Percentiles rank a stretch among this genome's conserved stretches.
Evolutionary conservation across 1,284 basidiomycete species (phyloP).

Genomic region (Leccinum subrobustum): DNA sequence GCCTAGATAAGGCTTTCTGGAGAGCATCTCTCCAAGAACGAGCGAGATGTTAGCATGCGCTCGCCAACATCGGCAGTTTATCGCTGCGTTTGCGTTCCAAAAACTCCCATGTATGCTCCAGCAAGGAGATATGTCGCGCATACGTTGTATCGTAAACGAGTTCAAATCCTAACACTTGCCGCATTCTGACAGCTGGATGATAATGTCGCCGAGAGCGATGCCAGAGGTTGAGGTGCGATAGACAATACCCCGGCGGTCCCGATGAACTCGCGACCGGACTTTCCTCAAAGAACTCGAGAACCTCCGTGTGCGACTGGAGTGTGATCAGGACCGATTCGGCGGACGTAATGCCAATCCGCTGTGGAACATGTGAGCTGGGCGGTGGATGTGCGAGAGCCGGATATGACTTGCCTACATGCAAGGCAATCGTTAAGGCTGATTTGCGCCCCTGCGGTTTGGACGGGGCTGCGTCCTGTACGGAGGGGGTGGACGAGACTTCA

Average conservation of each 20-base stretch:
- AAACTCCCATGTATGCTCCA: conserved; percentile 85
- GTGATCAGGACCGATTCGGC: conserved; percentile 97
- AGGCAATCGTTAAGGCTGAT: conserved; percentile 68
- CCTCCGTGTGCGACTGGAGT: conserved; percentile 94
- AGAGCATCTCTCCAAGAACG: conserved; percentile 24
- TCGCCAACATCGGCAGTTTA: conserved; percentile 87
- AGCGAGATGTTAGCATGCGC: conserved; percentile 60
- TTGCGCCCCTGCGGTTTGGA: too few species aligned
- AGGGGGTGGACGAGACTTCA: too few species aligned
- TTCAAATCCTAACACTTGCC: conserved; percentile 68
- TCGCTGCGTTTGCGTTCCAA: conserved; percentile 55
- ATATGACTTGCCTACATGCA: conserved; percentile 23
- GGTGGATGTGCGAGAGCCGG: background rate
- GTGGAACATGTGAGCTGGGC: conserved; percentile 9
- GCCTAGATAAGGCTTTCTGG: conserved; percentile 35
- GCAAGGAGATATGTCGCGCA: conserved; percentile 83
- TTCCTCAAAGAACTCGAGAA: conserved; percentile 70
- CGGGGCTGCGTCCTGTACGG: too few species aligned
- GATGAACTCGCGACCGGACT: conserved; percentile 46
- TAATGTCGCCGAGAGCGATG: conserved; percentile 81
- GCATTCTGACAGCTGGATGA: conserved; percentile 53
- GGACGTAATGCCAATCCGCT: conserved; percentile 95
- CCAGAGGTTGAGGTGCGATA: conserved; percentile 90
- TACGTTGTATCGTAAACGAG: conserved; percentile 83
- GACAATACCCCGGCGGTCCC: conserved; percentile 56